phyloP scores from a whole-genome alignment of 2,329 filamentous ascomycete species.

The Chrysosporium queenslandicum region DNA sequence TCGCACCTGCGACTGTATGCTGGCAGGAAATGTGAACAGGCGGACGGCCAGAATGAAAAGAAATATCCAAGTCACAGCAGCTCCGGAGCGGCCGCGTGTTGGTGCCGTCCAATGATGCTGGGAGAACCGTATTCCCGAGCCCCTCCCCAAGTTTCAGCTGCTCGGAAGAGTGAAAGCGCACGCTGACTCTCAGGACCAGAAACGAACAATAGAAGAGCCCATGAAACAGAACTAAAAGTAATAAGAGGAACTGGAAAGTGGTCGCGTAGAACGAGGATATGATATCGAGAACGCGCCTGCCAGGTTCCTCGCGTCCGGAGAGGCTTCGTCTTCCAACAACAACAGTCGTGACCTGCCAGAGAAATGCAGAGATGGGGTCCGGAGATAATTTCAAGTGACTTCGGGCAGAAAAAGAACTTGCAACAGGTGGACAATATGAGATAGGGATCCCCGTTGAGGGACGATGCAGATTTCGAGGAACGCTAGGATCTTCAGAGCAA shows the following conservation, averaged over 20 bases:
- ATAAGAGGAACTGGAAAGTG: not conserved
- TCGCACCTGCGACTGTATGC: not conserved
- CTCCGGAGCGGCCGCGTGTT: not conserved
- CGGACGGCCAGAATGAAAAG: not conserved
- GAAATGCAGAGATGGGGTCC: not conserved
- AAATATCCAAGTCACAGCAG: not conserved
- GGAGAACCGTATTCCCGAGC: not conserved
- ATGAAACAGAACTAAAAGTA: not conserved
- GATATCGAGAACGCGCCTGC: not conserved
- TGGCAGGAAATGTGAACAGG: not conserved
- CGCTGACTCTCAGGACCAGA: not conserved
- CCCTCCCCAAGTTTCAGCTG: not conserved
- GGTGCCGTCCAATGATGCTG: slow-evolving; percentile 4
- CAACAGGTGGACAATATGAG: not conserved
- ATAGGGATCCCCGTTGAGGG: not conserved
- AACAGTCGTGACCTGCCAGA: not conserved
- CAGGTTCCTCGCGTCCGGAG: not conserved
- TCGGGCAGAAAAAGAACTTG: not conserved
- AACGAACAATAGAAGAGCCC: not conserved
- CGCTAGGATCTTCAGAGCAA: slow-evolving; percentile 5
- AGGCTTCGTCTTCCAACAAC: not conserved
- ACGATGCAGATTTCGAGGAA: slow-evolving; percentile 7
- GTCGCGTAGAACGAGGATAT: not conserved
- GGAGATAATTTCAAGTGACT: not conserved
- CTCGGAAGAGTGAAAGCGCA: not conserved